phyloP scores from a whole-genome alignment of 805 yeast genomes.

The Candida gorgasii region DNA sequence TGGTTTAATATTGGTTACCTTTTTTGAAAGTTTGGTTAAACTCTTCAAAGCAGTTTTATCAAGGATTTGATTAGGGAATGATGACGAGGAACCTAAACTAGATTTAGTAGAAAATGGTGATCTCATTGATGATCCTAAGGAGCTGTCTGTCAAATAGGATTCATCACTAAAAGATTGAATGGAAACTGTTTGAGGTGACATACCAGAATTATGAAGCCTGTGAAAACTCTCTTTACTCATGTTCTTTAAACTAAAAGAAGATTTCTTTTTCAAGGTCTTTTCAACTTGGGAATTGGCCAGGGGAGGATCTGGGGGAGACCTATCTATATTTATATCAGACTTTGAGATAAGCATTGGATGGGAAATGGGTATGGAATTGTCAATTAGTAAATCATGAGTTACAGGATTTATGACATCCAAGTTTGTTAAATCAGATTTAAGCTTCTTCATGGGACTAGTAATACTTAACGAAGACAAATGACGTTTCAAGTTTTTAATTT shows the following conservation, averaged over 20 bases:
- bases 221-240: background rate
- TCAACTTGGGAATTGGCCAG: background rate
- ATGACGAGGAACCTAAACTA: background rate
- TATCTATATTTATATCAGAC: background rate
- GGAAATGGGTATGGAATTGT: slow-evolving; percentile 2
- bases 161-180: no score
- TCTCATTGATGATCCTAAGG: background rate
- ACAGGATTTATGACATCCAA: slow-evolving; percentile 5
- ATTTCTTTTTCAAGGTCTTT: background rate
- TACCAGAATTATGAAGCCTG: no score
- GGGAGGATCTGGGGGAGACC: slow-evolving; percentile 6
- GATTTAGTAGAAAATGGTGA: background rate
- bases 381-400: background rate
- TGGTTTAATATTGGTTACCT: background rate
- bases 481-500: background rate
- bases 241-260: background rate
- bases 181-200: background rate
- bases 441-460: background rate
- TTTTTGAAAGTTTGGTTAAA: background rate
- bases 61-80: background rate
- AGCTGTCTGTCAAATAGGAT: no score
- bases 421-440: slow-evolving; percentile 2
- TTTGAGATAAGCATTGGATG: slow-evolving; percentile 1
- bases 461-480: slow-evolving; percentile 1
- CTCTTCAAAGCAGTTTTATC: background rate